A percentile compares a stretch with the other conserved stretches of the same genome.
These are phyloP conservation scores for Corinectria fuckeliana DNA, from an alignment of 2,329 filamentous ascomycete species.

Conservation along the genomic window DNA sequence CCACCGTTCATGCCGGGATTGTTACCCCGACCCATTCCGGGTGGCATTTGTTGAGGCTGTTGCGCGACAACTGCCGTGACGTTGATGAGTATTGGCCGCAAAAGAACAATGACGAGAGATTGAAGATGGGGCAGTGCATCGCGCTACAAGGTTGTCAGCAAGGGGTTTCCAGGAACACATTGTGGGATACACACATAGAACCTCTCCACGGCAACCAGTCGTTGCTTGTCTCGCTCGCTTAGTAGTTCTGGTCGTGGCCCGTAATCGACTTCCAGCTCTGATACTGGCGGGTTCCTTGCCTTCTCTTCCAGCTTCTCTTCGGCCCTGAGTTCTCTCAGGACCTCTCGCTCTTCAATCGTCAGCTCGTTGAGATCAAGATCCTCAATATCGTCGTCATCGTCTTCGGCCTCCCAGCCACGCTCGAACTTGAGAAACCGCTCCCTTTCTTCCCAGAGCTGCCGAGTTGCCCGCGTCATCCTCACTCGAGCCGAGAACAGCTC, in stretches of 20 bases:
- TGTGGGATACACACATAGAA: constrained; percentile 76
- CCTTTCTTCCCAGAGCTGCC: constrained; percentile 93
- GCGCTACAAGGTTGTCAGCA: constrained; percentile 54
- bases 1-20: constrained; percentile 51
- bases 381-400: constrained; percentile 55
- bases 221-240: constrained; percentile 63
- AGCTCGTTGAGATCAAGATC: constrained; percentile 55
- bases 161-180: background rate
- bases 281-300: constrained; percentile 18
- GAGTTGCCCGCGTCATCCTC: constrained; percentile 87
- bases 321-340: constrained; percentile 50
- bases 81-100: constrained; percentile 87
- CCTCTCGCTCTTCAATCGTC: constrained; percentile 46
- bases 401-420: constrained; percentile 76
- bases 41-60: constrained; percentile 55
- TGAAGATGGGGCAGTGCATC: constrained; percentile 84
- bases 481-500: constrained; percentile 90
- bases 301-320: constrained; percentile 43
- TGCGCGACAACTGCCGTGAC: constrained; percentile 83
- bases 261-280: constrained; percentile 44
- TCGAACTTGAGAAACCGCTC: constrained; percentile 92
- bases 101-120: constrained; percentile 88
- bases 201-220: constrained; percentile 75
- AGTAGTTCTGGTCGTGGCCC: constrained; percentile 58
- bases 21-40: constrained; percentile 48